These are phyloP conservation scores for Microsporum canis DNA, from an alignment of 2,329 filamentous ascomycete genomes.

Conservation along the genomic window DNA sequence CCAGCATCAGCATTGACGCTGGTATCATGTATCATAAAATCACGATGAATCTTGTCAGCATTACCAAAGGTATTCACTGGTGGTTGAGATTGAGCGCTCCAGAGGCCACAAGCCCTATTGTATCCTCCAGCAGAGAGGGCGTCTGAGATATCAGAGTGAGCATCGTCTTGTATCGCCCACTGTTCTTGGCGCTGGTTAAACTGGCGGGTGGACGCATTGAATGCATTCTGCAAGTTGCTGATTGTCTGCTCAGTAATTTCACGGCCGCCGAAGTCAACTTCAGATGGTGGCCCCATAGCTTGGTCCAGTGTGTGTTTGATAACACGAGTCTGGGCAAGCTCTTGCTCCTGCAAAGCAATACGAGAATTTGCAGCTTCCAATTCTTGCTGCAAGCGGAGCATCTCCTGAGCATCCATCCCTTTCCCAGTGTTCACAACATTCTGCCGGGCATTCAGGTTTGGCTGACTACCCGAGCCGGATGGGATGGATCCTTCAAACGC, in stretches of 20 bases:
- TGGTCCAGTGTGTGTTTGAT: conserved; percentile 52
- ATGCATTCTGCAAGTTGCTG: conserved; percentile 40
- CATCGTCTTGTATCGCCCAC: conserved; percentile 36
- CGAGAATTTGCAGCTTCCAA: conserved; percentile 46
- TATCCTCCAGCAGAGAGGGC: conserved; percentile 32
- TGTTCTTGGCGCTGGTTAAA: conserved; percentile 32
- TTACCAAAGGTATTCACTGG: conserved; percentile 8
- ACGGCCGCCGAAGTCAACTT: conserved; percentile 39
- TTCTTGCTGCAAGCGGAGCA: conserved; percentile 47
- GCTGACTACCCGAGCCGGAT: not conserved
- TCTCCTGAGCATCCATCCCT: conserved; percentile 28
- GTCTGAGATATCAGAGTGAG: conserved; percentile 36
- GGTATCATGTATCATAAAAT: conserved; percentile 17
- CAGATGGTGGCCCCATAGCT: conserved; percentile 43
- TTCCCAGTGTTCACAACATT: not conserved
- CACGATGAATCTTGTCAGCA: conserved; percentile 18
- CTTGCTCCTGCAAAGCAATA: conserved; percentile 50
- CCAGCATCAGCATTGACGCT: conserved; percentile 20
- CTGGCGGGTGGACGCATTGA: conserved; percentile 40
- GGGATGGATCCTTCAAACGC: not conserved
- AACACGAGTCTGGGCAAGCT: conserved; percentile 49
- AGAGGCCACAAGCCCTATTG: conserved; percentile 27
- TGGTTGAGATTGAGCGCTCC: conserved; percentile 18
- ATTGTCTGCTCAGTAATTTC: conserved; percentile 43
- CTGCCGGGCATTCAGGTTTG: not conserved